Conservation (phyloP, 176 grass and related monocot genomes). For the Phyllostachys edulis region DNA sequence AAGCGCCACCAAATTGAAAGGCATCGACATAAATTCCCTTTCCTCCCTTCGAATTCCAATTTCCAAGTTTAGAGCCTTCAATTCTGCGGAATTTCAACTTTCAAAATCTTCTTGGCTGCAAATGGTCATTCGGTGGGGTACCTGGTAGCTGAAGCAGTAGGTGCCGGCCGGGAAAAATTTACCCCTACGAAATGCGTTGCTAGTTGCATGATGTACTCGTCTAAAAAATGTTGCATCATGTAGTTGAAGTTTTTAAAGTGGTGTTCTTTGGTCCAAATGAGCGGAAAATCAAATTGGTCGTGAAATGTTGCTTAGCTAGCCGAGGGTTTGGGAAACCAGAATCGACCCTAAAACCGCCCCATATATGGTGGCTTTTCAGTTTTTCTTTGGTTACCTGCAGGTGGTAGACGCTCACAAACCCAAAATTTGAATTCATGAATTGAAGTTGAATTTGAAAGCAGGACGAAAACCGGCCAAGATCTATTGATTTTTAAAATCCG, state of each 20-base stretch:
- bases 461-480: no score
- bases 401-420: not conserved
- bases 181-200: not conserved
- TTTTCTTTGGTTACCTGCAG: not conserved
- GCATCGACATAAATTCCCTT: not conserved
- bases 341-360: not conserved
- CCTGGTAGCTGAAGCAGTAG: not conserved
- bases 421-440: not conserved
- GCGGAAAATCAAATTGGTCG: not conserved
- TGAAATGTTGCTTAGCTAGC: not conserved
- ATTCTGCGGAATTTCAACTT: not conserved
- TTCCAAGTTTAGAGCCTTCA: not conserved
- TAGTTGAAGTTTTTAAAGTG: not conserved
- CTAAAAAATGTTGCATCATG: not conserved
- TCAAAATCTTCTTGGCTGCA: not conserved
- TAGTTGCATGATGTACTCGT: not conserved
- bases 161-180: not conserved
- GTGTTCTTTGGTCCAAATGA: not conserved
- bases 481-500: no score
- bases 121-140: not conserved
- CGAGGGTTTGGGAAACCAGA: no score
- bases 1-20: not conserved
- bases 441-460: no score
- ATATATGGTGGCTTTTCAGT: not conserved
- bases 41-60: not conserved